Evolutionary conservation across 208 protist species (phyloP).

Genomic region (Leptomonas pyrrhocoris): DNA sequence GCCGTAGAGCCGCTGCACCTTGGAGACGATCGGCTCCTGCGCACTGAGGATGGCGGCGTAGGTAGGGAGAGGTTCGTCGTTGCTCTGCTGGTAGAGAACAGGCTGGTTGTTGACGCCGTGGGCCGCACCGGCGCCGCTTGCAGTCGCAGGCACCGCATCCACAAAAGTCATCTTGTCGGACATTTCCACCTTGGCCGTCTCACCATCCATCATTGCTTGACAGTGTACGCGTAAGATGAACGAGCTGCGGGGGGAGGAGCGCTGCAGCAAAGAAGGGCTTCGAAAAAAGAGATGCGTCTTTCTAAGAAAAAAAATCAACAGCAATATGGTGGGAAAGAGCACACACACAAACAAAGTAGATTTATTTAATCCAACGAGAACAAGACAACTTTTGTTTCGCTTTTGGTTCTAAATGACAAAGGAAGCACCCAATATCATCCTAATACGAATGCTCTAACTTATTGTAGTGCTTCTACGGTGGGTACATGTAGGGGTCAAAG

Average conservation of each 20-base stretch:
- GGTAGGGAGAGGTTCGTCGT: conserved; percentile 26
- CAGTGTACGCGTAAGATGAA: not conserved
- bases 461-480: too few species aligned
- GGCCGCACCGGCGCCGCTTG: not conserved
- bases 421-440: too few species aligned
- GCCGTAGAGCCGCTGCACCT: conserved; percentile 39
- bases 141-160: conserved; percentile 13
- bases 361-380: too few species aligned
- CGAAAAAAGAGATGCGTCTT: conserved; percentile 6
- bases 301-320: conserved; percentile 27
- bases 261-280: not conserved
- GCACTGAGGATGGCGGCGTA: conserved; percentile 46
- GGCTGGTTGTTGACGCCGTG: not conserved
- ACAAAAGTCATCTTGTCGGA: conserved; percentile 44
- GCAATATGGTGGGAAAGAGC: too few species aligned
- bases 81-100: conserved; percentile 1
- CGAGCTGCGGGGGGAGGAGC: not conserved
- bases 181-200: conserved; percentile 24
- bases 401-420: too few species aligned
- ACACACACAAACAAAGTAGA: conserved; percentile 5
- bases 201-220: conserved; percentile 7
- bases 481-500: too few species aligned
- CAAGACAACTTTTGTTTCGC: too few species aligned
- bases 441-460: too few species aligned
- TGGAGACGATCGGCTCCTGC: conserved; percentile 19